A percentile compares a stretch with the other conserved stretches of the same genome.
These are phyloP conservation scores for Pichia sp. DNA, from an alignment of 1,139 yeast genomes.

Conservation along the genomic window DNA sequence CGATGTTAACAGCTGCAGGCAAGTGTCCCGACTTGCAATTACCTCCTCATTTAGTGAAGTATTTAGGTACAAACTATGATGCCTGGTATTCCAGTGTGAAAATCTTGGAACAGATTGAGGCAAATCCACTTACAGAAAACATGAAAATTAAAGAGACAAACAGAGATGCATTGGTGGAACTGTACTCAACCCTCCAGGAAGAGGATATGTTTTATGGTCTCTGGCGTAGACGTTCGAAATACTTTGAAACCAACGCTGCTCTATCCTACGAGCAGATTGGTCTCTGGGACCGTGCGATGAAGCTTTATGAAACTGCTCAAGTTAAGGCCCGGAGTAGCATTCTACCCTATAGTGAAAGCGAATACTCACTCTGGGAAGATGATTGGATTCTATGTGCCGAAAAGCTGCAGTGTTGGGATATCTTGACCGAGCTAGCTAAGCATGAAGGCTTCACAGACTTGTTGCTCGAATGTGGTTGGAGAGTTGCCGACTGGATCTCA, in stretches of 20 bases:
- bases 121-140: conserved; percentile 40
- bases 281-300: conserved; percentile 90
- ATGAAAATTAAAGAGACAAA: conserved; percentile 77
- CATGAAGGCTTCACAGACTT: conserved; percentile 97
- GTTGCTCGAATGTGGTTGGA: conserved; percentile 96
- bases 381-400: conserved; percentile 98
- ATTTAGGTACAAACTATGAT: conserved; percentile 78
- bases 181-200: conserved; percentile 84
- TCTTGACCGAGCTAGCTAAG: conserved; percentile 90
- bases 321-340: conserved; percentile 95
- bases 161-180: conserved; percentile 83
- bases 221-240: conserved; percentile 95
- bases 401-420: conserved; percentile 97
- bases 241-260: conserved; percentile 87
- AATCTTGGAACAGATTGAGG: conserved; percentile 68
- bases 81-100: conserved; percentile 91
- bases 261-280: conserved; percentile 94
- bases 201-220: conserved; percentile 96
- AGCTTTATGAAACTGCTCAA: conserved; percentile 94
- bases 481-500: conserved; percentile 97
- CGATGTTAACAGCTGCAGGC: conserved; percentile 75
- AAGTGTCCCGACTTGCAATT: conserved; percentile 64
- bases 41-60: conserved; percentile 95
- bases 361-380: conserved; percentile 96
- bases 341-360: conserved; percentile 91